Evolutionary conservation across 2,329 filamentous ascomycete genomes (phyloP).

Genomic region (Aspergillus alliaceus): DNA sequence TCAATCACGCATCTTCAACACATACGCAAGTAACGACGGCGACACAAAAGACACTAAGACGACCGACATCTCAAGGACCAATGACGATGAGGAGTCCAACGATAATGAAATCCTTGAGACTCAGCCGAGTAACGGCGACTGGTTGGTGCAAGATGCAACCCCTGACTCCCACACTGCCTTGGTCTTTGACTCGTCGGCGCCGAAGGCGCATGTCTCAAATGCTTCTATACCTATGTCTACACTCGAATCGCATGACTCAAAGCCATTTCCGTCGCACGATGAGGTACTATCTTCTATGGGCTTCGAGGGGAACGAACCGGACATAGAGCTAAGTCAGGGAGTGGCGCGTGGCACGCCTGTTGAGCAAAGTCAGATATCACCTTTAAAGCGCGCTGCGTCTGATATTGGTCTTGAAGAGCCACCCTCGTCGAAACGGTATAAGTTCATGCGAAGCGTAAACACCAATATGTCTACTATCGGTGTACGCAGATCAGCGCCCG

Average conservation of each 20-base stretch:
- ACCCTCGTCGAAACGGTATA: slow-evolving; percentile 16
- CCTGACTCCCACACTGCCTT: slow-evolving; percentile 19
- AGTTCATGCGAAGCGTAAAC: not conserved
- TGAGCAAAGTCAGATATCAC: slow-evolving; percentile 3
- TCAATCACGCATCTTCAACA: slow-evolving; percentile 35
- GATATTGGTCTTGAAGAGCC: slow-evolving; percentile 8
- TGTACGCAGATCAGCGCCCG: slow-evolving; percentile 4
- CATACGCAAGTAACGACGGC: slow-evolving; percentile 28
- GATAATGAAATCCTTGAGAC: slow-evolving; percentile 21
- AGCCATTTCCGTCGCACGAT: slow-evolving; percentile 21
- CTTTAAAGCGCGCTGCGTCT: slow-evolving; percentile 16
- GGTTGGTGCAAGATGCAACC: slow-evolving; percentile 14
- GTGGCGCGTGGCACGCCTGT: slow-evolving; percentile 4
- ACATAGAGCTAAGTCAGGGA: not conserved
- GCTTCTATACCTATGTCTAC: slow-evolving; percentile 7
- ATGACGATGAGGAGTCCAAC: slow-evolving; percentile 1
- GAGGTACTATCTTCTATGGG: slow-evolving; percentile 16
- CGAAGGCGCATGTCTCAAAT: slow-evolving; percentile 16
- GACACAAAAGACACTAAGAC: slow-evolving; percentile 16
- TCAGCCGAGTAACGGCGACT: slow-evolving; percentile 19
- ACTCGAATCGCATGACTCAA: slow-evolving; percentile 12
- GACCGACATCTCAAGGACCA: slow-evolving; percentile 8
- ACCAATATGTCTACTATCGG: not conserved
- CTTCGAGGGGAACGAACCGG: slow-evolving; percentile 4
- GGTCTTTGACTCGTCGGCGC: slow-evolving; percentile 26